A percentile compares a stretch with the other conserved stretches of the same genome.
Conservation (phyloP, 2,329 filamentous ascomycete species). For the Pseudogymnoascus sp. region DNA sequence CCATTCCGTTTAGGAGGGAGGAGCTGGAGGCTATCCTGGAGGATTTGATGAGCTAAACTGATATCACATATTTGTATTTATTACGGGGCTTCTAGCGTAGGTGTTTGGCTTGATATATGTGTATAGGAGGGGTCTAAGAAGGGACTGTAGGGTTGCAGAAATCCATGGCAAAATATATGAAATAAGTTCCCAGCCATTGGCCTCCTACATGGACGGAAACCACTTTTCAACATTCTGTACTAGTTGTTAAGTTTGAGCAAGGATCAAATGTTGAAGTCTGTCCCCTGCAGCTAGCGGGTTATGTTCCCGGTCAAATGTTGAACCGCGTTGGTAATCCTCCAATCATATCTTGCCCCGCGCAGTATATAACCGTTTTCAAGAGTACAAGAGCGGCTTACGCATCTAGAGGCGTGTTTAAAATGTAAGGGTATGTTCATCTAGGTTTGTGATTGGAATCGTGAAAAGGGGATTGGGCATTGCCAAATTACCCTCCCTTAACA, state of each 20-base stretch:
- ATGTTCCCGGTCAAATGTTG: not conserved
- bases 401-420: too few relatives aligned
- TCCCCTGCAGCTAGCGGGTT: too few relatives aligned
- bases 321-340: not conserved
- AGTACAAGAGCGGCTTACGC: too few relatives aligned
- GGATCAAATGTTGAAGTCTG: not conserved
- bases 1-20: slow-evolving; percentile 76
- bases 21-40: slow-evolving; percentile 86
- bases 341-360: too few relatives aligned
- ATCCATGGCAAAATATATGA: not conserved
- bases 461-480: too few relatives aligned
- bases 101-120: not conserved
- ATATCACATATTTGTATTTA: not conserved
- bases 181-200: not conserved
- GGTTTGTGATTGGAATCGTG: too few relatives aligned
- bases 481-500: too few relatives aligned
- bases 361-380: too few relatives aligned
- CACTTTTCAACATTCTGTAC: not conserved
- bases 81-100: not conserved
- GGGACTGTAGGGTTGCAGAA: not conserved
- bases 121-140: not conserved
- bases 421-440: too few relatives aligned
- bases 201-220: not conserved
- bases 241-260: not conserved
- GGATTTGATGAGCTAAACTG: slow-evolving; percentile 42